A percentile compares a stretch with the other conserved stretches of the same genome.
Conservation (phyloP, 1,284 basidiomycete species). For the Ustilago tritici region DNA sequence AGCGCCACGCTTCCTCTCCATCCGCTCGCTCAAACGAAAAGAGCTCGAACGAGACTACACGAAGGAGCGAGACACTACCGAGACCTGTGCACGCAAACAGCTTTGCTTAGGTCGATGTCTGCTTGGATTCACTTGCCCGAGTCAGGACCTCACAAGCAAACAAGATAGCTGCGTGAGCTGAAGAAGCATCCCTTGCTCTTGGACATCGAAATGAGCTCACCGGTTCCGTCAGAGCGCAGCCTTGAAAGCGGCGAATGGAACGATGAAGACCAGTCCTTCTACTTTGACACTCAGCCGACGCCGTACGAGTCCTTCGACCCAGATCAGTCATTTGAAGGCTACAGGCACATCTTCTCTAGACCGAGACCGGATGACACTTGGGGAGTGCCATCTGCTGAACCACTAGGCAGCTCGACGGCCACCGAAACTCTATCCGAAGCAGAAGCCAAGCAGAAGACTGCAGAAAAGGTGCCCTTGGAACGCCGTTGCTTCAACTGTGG, state of each 20-base stretch:
- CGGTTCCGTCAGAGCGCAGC: constrained; percentile 17
- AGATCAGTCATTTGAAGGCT: constrained; percentile 40
- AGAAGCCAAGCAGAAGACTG: background rate
- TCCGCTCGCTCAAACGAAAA: constrained; percentile 42
- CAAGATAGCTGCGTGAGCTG: background rate
- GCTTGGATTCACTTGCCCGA: constrained; percentile 34
- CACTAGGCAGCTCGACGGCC: background rate
- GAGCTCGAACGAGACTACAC: constrained; percentile 45
- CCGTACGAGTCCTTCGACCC: constrained; percentile 35
- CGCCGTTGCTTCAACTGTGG: constrained; percentile 38
- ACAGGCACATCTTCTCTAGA: constrained; percentile 20
- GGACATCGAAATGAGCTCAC: constrained; percentile 16
- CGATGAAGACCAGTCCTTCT: constrained; percentile 27
- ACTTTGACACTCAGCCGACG: constrained; percentile 31
- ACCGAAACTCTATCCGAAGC: background rate
- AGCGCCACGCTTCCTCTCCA: constrained; percentile 47
- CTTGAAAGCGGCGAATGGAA: constrained; percentile 40
- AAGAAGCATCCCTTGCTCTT: background rate
- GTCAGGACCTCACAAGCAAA: constrained; percentile 6
- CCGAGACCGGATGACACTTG: background rate
- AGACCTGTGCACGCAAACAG: constrained; percentile 34
- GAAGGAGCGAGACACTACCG: constrained; percentile 21
- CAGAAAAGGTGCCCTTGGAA: background rate
- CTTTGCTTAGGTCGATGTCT: constrained; percentile 43
- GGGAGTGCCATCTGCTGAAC: background rate